Base-by-base conservation (phyloP, 164 flowering plant genomes). In the Tetracentron sinense region DNA sequence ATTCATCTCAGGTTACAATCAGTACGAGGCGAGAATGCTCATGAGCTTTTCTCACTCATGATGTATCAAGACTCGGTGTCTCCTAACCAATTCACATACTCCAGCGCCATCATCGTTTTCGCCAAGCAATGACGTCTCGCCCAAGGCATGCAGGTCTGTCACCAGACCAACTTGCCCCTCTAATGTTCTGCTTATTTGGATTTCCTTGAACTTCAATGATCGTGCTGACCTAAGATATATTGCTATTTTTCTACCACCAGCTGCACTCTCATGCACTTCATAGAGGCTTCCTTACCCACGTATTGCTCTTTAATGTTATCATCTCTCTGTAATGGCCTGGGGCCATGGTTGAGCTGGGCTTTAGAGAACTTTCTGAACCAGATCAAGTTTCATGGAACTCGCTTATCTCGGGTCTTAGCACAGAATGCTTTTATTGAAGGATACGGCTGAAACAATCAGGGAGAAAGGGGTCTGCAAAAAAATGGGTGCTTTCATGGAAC, bases 361-460 rank as follows among this genome's bases (percentile, higher is more conserved):
- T 67, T 50, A 33, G 48, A 27, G 65, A 72, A 59, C 55, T 63
- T 64, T 20, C 26, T 22, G 52, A 68, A 25, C 75, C 72, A 26
- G 72, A 72, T 54, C 54, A 60, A 25, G 61, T 72, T 42, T 64
- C 75, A 33, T 72, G 75, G 71, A 67, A 67, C 53, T 54, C 65
- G 8, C 65, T 72, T n/a, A 48, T 72, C 46, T 67, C 68, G 6
- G 72, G 75, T 21, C 60, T 67, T 16, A 47, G n/a, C 69, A 17
- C 65, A 67, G 35, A 72, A 72, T 25, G 69, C 72, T 52, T 60
- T 67, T 62, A 63, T 72, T n/a, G 72, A 67, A 54, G 72, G 68
- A 19, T 72, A 42, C 25, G 38, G 48, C 7, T 49, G 47, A 68
- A 63, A 54, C 50, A 54, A 33, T 58, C 51, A 31, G 52, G 71